Base-by-base conservation (phyloP, 306 rosid species). In the Vicia sativa region DNA sequence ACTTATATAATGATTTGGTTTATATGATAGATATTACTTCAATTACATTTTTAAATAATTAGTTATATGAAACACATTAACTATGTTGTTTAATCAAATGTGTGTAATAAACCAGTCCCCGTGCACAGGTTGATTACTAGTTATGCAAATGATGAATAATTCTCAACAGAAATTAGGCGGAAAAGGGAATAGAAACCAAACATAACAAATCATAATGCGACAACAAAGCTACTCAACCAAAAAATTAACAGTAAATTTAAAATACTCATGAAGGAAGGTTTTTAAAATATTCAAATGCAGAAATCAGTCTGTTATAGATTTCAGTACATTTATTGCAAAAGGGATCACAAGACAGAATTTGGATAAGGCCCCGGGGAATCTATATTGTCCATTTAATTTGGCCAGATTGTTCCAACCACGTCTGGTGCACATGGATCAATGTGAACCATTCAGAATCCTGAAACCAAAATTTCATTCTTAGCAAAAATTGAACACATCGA, bases 351-450 rank as follows among this genome's bases (percentile, higher is more conserved):
- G 71, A 37, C 50, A 68, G 15, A 68, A 62, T 67, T 52, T 45
- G 43, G 70, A 70, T 15, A 62, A 69, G 70, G 70, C 61, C 41
- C 16, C 19, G 7, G 68, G 69, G 46, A 60, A 56, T 43, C 74
- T 81, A 89, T 64, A 87, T 3, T 14, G 68, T 16, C 82, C 81
- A 84, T 38, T 44, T 68, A 68, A 57, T 71, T 74, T 87, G 34
- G 55, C 39, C 71, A 6, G 73, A 59, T 29, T 74, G 82, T 58
- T 81, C 79, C 74, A 64, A 21, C 84, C 82, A 75, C 2, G 95
- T 87, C 76, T 87, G 85, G 45, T 91, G 97, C 61, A 77, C 74
- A 56, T 86, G 95, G 58, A 84, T 23, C 90, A 81, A 87, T 10
- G 62, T 82, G 67, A 66, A 81, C 71, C 80, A 84, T 38, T 73